Percentiles rank a stretch among this genome's conserved stretches.
Conservation (phyloP, 768 basidiomycete genomes). For the Rhodotorula paludigena region DNA sequence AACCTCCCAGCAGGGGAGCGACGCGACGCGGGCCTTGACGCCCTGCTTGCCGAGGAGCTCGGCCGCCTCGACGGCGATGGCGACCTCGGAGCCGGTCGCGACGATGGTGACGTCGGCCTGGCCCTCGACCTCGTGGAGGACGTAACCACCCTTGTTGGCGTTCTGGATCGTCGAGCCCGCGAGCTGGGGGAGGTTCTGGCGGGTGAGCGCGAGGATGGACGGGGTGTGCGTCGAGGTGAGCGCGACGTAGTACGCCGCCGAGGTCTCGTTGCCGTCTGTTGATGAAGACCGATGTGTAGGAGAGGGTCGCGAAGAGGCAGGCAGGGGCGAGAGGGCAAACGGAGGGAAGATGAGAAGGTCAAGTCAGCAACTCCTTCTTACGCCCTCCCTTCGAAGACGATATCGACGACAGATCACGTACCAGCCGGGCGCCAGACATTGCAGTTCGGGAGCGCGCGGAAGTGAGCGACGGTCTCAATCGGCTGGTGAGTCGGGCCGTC, state of each 20-base stretch:
- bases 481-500: slow-evolving; percentile 84
- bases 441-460: slow-evolving; percentile 84
- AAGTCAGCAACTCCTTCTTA: too few relatives aligned
- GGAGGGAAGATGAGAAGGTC: not conserved
- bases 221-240: slow-evolving; percentile 70
- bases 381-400: not conserved
- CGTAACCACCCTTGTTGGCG: slow-evolving; percentile 80
- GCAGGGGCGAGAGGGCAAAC: not conserved
- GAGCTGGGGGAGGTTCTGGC: slow-evolving; percentile 89
- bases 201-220: slow-evolving; percentile 64
- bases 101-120: slow-evolving; percentile 81
- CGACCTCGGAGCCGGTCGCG: slow-evolving; percentile 80
- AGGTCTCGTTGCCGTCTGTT: slow-evolving; percentile 83
- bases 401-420: not conserved
- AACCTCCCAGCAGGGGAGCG: slow-evolving; percentile 81
- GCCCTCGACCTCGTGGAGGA: slow-evolving; percentile 67
- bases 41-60: slow-evolving; percentile 70
- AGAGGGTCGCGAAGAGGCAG: not conserved
- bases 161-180: slow-evolving; percentile 79
- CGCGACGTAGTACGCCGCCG: slow-evolving; percentile 78
- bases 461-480: slow-evolving; percentile 55
- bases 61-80: slow-evolving; percentile 81
- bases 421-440: slow-evolving; percentile 57
- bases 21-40: slow-evolving; percentile 74
- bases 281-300: slow-evolving; percentile 58